A percentile compares a stretch with the other conserved stretches of the same genome.
These are phyloP conservation scores for Microdochium trichocladiopsis DNA, from an alignment of 2,329 filamentous ascomycete genomes.

Conservation along the genomic window DNA sequence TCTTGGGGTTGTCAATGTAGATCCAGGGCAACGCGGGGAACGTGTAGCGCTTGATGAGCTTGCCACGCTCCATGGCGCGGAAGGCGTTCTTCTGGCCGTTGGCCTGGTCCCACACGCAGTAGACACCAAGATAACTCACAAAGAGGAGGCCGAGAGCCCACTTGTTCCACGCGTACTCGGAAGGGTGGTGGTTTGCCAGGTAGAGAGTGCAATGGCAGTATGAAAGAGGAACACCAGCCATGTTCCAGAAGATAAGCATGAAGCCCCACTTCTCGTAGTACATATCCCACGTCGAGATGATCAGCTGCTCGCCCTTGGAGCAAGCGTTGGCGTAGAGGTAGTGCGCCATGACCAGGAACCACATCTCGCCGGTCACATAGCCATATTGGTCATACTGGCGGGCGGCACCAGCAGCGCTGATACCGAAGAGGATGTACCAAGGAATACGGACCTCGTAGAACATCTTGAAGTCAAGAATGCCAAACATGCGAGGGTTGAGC, in stretches of 20 bases:
- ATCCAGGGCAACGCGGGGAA: slow-evolving; percentile 93
- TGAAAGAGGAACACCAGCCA: slow-evolving; percentile 81
- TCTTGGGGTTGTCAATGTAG: slow-evolving; percentile 71
- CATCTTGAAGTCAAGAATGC: slow-evolving; percentile 90
- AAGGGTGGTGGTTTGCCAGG: slow-evolving; percentile 75
- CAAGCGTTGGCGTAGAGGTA: slow-evolving; percentile 91
- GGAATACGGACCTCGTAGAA: slow-evolving; percentile 90
- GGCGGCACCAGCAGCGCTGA: slow-evolving; percentile 68
- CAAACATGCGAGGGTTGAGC: slow-evolving; percentile 81
- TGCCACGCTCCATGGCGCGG: slow-evolving; percentile 71
- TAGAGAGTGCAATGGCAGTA: slow-evolving; percentile 94
- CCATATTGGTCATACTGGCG: slow-evolving; percentile 81
- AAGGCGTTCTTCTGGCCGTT: slow-evolving; percentile 95
- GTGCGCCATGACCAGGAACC: slow-evolving; percentile 81
- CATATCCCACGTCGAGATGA: slow-evolving; percentile 90
- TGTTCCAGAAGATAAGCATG: slow-evolving; percentile 97
- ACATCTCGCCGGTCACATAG: slow-evolving; percentile 78
- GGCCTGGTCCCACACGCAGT: slow-evolving; percentile 88
- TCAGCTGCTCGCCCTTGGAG: slow-evolving; percentile 86
- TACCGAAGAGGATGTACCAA: slow-evolving; percentile 83
- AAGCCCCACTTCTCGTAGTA: slow-evolving; percentile 97
- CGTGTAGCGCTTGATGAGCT: slow-evolving; percentile 61
- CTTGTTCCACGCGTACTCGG: slow-evolving; percentile 70
- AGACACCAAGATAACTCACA: slow-evolving; percentile 69
- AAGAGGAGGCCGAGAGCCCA: slow-evolving; percentile 60